Evolutionary conservation across 768 basidiomycete species (phyloP).

Genomic region (Boletus vermiculosoides): DNA sequence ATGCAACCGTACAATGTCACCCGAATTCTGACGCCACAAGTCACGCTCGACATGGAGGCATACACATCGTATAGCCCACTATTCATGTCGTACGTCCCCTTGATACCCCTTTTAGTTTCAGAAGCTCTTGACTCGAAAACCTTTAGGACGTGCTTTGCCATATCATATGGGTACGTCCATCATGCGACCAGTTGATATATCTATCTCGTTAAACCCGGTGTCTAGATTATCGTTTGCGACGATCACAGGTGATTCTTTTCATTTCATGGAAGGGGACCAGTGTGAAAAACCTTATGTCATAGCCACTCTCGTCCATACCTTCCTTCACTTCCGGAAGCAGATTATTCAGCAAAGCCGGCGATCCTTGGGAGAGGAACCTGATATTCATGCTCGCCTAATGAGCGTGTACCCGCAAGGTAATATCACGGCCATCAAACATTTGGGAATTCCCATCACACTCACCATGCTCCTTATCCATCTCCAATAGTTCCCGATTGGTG

Average conservation of each 20-base stretch:
- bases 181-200: not conserved
- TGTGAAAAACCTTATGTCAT: not conserved
- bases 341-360: slow-evolving; percentile 71
- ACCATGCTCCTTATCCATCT: not conserved
- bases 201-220: slow-evolving; percentile 38
- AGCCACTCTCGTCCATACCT: slow-evolving; percentile 32
- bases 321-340: slow-evolving; percentile 74
- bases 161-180: slow-evolving; percentile 31
- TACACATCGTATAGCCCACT: slow-evolving; percentile 60
- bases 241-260: slow-evolving; percentile 53
- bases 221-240: slow-evolving; percentile 78
- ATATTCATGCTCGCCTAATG: slow-evolving; percentile 86
- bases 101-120: not conserved
- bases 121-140: slow-evolving; percentile 3
- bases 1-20: slow-evolving; percentile 57
- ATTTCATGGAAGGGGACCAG: not conserved
- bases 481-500: slow-evolving; percentile 78
- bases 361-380: slow-evolving; percentile 73
- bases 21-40: slow-evolving; percentile 50
- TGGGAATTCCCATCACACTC: not conserved
- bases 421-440: not conserved
- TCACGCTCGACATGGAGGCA: slow-evolving; percentile 51
- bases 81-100: slow-evolving; percentile 45
- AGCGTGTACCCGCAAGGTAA: slow-evolving; percentile 53
- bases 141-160: slow-evolving; percentile 25